Conservation (phyloP, 179 eudicot species). For the Beta corolliflora region DNA sequence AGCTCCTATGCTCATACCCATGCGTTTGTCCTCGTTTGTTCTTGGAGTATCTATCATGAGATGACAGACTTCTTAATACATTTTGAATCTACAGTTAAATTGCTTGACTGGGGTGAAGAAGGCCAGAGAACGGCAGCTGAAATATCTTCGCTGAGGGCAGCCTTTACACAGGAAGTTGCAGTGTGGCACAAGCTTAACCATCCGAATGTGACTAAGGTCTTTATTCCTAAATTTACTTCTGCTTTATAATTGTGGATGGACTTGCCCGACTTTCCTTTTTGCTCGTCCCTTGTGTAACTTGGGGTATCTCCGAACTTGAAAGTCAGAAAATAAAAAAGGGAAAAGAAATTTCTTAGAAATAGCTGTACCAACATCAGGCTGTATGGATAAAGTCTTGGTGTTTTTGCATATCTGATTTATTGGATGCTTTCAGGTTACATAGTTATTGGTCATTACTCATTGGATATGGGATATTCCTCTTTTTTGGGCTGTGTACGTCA, state of each 20-base stretch:
- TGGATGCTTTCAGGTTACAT: no score
- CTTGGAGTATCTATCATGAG: neutral
- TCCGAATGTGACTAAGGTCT: conserved; percentile 96
- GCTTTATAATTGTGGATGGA: neutral
- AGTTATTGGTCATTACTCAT: neutral
- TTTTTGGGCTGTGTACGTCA: neutral
- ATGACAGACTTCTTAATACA: conserved; percentile 9
- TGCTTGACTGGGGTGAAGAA: conserved; percentile 99
- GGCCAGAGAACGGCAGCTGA: conserved; percentile 92
- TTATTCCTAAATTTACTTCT: conserved; percentile 6
- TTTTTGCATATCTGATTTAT: neutral
- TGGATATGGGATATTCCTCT: neutral
- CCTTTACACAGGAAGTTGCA: conserved; percentile 93
- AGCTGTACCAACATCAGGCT: neutral
- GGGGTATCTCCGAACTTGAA: neutral
- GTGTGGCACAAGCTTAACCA: conserved; percentile 99
- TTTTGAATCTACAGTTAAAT: conserved; percentile 59
- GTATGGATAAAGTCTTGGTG: neutral
- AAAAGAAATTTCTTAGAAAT: neutral
- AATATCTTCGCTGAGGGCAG: conserved; percentile 81
- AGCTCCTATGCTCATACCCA: conserved; percentile 5
- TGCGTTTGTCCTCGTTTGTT: neutral
- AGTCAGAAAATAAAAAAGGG: neutral
- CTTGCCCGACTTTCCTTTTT: neutral
- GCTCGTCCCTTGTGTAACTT: neutral